Percentiles rank a stretch among this genome's conserved stretches.
phyloP scores from a whole-genome alignment of 2,329 filamentous ascomycete species.

The Fusarium duplospermum region DNA sequence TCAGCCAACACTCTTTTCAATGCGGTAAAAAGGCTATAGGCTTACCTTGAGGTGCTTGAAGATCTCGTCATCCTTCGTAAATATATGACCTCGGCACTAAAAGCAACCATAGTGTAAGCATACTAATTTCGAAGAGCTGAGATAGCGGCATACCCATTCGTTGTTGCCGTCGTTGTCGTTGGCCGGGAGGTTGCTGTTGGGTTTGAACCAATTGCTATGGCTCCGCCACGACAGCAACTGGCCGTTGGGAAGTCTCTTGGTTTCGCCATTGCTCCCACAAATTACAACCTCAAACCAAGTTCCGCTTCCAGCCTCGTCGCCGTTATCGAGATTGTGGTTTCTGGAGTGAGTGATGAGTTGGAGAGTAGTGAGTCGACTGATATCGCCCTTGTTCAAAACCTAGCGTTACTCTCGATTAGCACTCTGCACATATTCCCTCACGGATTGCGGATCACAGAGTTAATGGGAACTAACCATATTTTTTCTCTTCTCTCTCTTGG shows the following conservation, averaged over 20 bases:
- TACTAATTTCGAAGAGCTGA: background rate
- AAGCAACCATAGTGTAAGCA: background rate
- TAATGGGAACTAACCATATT: no score
- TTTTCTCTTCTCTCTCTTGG: no score
- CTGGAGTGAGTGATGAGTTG: background rate
- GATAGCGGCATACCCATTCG: background rate
- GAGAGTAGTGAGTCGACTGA: background rate
- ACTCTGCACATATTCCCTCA: background rate
- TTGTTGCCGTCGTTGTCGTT: no score
- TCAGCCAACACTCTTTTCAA: background rate
- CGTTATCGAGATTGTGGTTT: background rate
- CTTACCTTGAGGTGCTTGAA: background rate
- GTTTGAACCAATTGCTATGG: background rate
- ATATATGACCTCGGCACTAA: background rate
- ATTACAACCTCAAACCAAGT: background rate
- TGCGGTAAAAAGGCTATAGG: background rate
- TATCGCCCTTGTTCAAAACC: background rate
- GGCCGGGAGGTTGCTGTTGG: no score
- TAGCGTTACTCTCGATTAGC: background rate
- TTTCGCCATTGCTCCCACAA: rapidly evolving
- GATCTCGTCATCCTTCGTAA: background rate
- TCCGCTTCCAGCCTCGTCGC: background rate
- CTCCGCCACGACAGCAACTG: background rate
- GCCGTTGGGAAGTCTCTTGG: background rate
- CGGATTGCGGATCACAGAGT: no score